Evolutionary conservation across 2,329 filamentous ascomycete genomes (phyloP), one percentile per base, ranked within the genome.

Genomic region (Neofusicoccum ribis): DNA sequence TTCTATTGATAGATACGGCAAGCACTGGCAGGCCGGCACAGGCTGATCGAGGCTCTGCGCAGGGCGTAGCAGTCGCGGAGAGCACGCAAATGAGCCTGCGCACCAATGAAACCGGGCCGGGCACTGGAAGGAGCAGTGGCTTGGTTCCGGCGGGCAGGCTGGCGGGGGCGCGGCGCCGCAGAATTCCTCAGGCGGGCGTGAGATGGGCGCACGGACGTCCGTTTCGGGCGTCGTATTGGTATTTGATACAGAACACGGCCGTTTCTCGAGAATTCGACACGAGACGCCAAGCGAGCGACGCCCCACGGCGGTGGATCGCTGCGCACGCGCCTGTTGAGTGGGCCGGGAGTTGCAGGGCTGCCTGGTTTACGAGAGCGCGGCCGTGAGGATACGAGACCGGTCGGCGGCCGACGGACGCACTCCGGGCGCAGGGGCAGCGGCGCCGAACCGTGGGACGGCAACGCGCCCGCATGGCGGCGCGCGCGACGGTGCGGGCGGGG

Each of bases 251-350:
- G 43, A 47, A 60, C 56, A 60, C 56, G 56, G 56, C 56, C 56
- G 56, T 60, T 60, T 60, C 56, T 60, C 56, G 56, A 60, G 56
- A 47, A 37, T 60, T 60, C 56, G 56, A 60, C 56, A 60, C 56
- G 56, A 60, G 56, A 23, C 15, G 56, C 56, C 56, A 47, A 46
- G 56, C 56, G 56, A 58, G 41, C 41, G 15, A 9, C 39, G 54
- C 54, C 54, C 54, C 54, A 58, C 54, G 36, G 20, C 52, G 56
- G 56, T 60, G 56, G 56, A 60, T 60, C 56, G 43, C 56, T 44
- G 56, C 23, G 56, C 54, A 59, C 54, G 54, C 54, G 23, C 39
- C 54, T 7, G 27, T 5, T 31, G 15, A 1, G 15, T 3, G 27
- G 17, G 37, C 15, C n/a, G 20, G 11, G 23, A 9, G 43, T 36